These are phyloP conservation scores for Aspergillus biplanus DNA, from an alignment of 495 filamentous ascomycete species.

Conservation along the genomic window DNA sequence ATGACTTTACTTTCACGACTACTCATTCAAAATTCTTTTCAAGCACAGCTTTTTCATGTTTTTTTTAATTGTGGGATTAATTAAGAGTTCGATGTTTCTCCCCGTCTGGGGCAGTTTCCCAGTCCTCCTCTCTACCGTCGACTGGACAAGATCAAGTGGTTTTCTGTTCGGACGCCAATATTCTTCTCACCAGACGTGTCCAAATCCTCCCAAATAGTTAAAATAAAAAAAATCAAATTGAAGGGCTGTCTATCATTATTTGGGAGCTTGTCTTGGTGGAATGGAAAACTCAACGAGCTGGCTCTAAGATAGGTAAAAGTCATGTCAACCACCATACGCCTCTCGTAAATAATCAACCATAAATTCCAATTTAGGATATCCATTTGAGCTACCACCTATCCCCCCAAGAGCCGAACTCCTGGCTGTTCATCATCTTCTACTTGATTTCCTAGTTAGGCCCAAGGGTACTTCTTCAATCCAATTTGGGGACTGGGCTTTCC, in stretches of 20 bases:
- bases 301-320: conserved; percentile 9
- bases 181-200: conserved; percentile 10
- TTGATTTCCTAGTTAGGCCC: background rate
- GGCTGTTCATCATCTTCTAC: background rate
- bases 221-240: background rate
- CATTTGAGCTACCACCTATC: background rate
- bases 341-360: conserved; percentile 1
- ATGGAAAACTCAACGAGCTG: background rate
- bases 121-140: background rate
- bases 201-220: background rate
- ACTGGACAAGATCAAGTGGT: no score
- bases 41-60: background rate
- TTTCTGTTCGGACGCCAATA: background rate
- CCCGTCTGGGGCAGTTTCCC: background rate
- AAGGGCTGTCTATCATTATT: background rate
- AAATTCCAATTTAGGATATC: background rate
- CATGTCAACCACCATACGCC: background rate
- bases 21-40: background rate
- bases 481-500: background rate
- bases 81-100: background rate
- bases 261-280: no score
- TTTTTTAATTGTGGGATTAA: background rate
- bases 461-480: background rate
- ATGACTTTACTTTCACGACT: background rate
- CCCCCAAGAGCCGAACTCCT: background rate